A percentile compares a stretch with the other conserved stretches of the same genome.
These are phyloP conservation scores for Rhodotorula graminis DNA, from an alignment of 768 basidiomycete genomes.

Conservation along the genomic window DNA sequence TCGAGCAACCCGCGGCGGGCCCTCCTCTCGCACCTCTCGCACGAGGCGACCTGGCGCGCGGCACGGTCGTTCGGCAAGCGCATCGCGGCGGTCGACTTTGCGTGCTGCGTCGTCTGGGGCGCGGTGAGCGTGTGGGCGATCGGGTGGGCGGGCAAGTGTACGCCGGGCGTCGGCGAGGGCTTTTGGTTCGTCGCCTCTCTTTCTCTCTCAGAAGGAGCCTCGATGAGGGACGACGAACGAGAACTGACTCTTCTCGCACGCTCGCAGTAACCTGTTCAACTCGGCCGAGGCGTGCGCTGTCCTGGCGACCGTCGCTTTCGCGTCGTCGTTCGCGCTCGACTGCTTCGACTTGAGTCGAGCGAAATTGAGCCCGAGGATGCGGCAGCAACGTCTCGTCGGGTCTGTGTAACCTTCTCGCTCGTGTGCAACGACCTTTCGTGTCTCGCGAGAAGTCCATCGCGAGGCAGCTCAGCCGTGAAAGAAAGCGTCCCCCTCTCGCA, in stretches of 20 bases:
- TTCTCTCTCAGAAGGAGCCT: no score
- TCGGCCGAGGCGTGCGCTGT: constrained; percentile 14
- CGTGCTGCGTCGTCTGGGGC: not conserved
- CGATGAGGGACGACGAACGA: no score
- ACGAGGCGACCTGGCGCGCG: not conserved
- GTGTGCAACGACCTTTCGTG: no score
- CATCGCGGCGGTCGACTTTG: not conserved
- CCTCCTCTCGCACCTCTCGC: constrained; percentile 5
- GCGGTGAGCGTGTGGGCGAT: constrained; percentile 1
- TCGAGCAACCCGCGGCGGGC: not conserved
- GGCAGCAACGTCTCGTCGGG: not conserved
- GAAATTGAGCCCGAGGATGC: not conserved
- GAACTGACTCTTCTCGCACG: accelerated
- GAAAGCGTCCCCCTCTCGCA: no score
- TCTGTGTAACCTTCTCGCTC: not conserved
- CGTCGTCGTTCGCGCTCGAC: constrained; percentile 1
- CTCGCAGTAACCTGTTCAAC: constrained; percentile 19
- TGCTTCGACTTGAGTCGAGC: not conserved
- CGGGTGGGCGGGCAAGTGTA: constrained; percentile 2
- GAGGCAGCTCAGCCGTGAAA: no score
- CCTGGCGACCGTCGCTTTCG: not conserved
- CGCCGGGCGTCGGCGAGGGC: not conserved
- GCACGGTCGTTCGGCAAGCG: not conserved
- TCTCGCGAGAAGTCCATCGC: no score
- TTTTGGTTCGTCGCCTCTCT: constrained; percentile 10